Evolutionary conservation across 2,329 filamentous ascomycete species (phyloP).

Genomic region (Arachnopeziza araneosa): DNA sequence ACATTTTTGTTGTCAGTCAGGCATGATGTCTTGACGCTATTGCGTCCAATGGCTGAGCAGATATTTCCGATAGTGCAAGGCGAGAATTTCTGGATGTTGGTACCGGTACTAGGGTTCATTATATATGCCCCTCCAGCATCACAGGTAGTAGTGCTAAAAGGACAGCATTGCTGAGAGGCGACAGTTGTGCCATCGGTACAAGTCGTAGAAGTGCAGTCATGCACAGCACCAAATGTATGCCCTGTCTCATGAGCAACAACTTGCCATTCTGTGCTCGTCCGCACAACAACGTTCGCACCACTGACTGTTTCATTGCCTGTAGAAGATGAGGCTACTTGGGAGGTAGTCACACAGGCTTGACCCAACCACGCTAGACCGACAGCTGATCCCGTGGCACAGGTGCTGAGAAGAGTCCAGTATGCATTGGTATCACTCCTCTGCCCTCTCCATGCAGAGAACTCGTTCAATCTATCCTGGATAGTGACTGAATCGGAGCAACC

Average conservation of each 20-base stretch:
- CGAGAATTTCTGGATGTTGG: conserved; percentile 73
- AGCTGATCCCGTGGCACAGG: conserved; percentile 70
- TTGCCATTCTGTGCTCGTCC: conserved; percentile 83
- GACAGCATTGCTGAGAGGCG: conserved; percentile 68
- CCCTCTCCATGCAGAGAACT: conserved; percentile 87
- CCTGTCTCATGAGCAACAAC: conserved; percentile 92
- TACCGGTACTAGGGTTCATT: conserved; percentile 88
- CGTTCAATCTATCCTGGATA: conserved; percentile 74
- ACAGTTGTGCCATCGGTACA: conserved; percentile 59
- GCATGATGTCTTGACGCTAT: conserved; percentile 70
- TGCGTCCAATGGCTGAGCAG: conserved; percentile 75
- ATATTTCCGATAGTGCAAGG: conserved; percentile 90
- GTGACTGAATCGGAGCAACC: conserved; percentile 57
- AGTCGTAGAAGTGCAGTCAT: conserved; percentile 72
- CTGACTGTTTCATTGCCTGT: conserved; percentile 65
- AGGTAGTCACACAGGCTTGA: conserved; percentile 65
- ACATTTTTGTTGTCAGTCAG: conserved; percentile 83
- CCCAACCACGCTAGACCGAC: conserved; percentile 93
- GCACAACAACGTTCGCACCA: conserved; percentile 83
- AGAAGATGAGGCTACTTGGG: conserved; percentile 47
- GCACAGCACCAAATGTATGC: conserved; percentile 92
- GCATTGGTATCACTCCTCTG: conserved; percentile 72
- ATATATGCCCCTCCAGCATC: conserved; percentile 76
- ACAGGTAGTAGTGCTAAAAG: conserved; percentile 61
- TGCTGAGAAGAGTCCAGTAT: conserved; percentile 80